Evolutionary conservation across 2,329 filamentous ascomycete species (phyloP).

Genomic region (Hypocreales sp.): DNA sequence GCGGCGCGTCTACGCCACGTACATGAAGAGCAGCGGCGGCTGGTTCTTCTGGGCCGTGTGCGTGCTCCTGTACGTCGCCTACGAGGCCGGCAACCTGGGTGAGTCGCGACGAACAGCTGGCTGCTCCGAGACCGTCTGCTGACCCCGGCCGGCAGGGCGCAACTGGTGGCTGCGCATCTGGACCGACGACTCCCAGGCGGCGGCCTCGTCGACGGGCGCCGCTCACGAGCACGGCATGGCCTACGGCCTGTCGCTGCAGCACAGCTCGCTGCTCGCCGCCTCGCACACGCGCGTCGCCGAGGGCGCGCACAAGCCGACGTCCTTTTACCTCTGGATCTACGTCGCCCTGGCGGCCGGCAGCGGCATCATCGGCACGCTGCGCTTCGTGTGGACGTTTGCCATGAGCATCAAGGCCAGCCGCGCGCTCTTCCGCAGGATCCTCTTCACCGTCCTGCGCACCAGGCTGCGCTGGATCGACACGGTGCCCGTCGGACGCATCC

Average conservation of each 20-base stretch:
- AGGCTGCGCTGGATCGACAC: slow-evolving; percentile 72
- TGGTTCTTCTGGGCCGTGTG: slow-evolving; percentile 42
- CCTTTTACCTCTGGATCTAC: slow-evolving; percentile 56
- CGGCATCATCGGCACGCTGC: slow-evolving; percentile 42
- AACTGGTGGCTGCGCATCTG: slow-evolving; percentile 52
- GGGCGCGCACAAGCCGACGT: slow-evolving; percentile 22
- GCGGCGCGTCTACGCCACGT: slow-evolving; percentile 48
- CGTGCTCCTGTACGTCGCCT: slow-evolving; percentile 35
- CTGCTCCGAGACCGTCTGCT: not conserved
- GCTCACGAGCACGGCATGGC: slow-evolving; percentile 19
- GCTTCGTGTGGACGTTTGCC: slow-evolving; percentile 47
- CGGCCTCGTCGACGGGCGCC: slow-evolving; percentile 1
- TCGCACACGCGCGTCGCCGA: slow-evolving; percentile 12
- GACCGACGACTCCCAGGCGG: slow-evolving; percentile 24
- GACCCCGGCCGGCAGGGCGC: slow-evolving; percentile 21
- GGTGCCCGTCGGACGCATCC: slow-evolving; percentile 57
- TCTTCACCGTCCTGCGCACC: slow-evolving; percentile 51
- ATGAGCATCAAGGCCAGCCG: slow-evolving; percentile 57
- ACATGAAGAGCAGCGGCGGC: slow-evolving; percentile 52
- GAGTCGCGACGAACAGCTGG: slow-evolving; percentile 9
- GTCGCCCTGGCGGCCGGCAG: slow-evolving; percentile 40
- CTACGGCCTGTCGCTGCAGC: slow-evolving; percentile 31
- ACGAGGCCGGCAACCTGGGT: slow-evolving; percentile 40
- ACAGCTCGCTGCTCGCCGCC: slow-evolving; percentile 25
- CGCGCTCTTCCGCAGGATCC: slow-evolving; percentile 49